Evolutionary conservation across 202 grass and related monocot genomes (phyloP), one percentile per base, ranked within the genome.

Genomic region (Carex arenaria): DNA sequence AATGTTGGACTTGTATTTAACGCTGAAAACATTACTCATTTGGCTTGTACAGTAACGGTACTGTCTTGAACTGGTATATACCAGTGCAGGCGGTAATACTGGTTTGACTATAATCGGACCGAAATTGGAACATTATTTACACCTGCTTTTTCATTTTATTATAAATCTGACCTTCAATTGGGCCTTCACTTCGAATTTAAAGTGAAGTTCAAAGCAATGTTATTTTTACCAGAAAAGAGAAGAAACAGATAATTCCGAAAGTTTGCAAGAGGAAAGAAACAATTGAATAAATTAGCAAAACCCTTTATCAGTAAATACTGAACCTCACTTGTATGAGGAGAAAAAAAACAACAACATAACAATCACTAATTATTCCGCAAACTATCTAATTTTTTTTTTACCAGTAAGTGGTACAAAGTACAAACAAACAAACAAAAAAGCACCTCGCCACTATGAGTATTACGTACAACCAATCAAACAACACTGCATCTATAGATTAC

Each of bases 401-500:
- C 73, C 51, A 59, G 22, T 19, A 59, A 77, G 15, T 36, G 52
- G 73, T 34, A 77, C 10, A 80, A n/a, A 9, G 73, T 34, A 77
- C 10, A 80, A n/a, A 9, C 3, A 38, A 53, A 34, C n/a, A 71
- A 0, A 43, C 26, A 26, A 26, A 1, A 30, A 61, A 42, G 9
- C 42, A 63, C 54, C 56, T 40, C 77, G 45, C 28, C 61, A 64
- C 42, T 45, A 80, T 36, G n/a, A 28, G 45, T 74, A 13, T 51
- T 81, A 81, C 79, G 52, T 64, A 81, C 82, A 84, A 76, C 53
- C 19, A 84, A 84, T 84, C 67, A 75, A 75, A 59, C 18, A 84
- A 42, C 19, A 81, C 64, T 69, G 55, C 8, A 78, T 28, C 73
- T 78, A 49, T 67, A 47, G 67, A 6, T 22, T 22, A 45, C 38